Evolutionary conservation across 179 eudicot genomes (phyloP), one percentile per base, ranked within the genome.

Genomic region (Patellifolia procumbens): DNA sequence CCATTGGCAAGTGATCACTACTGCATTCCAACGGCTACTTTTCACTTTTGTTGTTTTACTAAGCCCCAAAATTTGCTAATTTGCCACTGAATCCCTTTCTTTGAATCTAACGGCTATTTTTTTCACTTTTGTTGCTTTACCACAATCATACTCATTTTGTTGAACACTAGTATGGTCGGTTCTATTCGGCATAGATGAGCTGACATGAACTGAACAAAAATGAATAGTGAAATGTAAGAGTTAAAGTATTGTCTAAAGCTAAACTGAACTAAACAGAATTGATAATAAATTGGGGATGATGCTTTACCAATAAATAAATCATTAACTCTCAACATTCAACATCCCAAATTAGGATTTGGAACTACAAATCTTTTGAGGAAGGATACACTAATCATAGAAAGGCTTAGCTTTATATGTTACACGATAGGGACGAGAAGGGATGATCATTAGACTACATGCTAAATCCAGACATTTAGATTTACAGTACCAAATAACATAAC

Each of bases 381-480:
- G 39, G 48, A 68, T 69, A 69, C 59, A 19, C 31, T 20, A 26
- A 26, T 2, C 72, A 68, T 68, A 29, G 29, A 12, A 16, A 26
- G 8, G 34, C 28, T 19, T 19, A 39, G 32, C 46, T 39, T 48
- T 65, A 73, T 72, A 34, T n/a, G n/a, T 34, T 78, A 77, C 78
- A 77, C 34, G 11, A 43, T 34, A 26, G 55, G 12, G 2, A 26
- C 71, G 17, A 66, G 11, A 10, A 42, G 22, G 42, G 51, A 42
- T 42, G 51, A 16, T 66, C 29, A 66, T n/a, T 64, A 35, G 45
- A 2, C 61, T 7, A 9, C 2, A 63, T 5, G 20, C 68, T 7
- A 35, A 65, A n/a, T 26, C 61, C 31, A 48, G 43, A 68, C n/a
- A 42, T 34, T 45, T 71, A 56, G 60, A 80, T 60, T 76, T 64